Percentiles rank a stretch among this genome's conserved stretches.
phyloP scores from a whole-genome alignment of 352 stramenopile genomes.

The Globisporangium heterothallicum region DNA sequence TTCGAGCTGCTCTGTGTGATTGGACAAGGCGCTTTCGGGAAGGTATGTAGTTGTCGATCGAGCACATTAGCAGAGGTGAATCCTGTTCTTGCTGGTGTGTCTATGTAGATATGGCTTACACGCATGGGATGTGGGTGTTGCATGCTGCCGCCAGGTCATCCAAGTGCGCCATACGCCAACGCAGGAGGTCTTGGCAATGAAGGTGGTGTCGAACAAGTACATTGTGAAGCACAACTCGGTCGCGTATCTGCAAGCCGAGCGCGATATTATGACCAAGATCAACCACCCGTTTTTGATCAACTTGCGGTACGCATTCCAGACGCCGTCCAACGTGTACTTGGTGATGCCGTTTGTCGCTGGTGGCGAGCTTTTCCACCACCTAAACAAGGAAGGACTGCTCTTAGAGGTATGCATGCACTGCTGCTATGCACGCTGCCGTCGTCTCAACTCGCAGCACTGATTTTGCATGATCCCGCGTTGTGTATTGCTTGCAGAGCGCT shows the following conservation, averaged over 20 bases:
- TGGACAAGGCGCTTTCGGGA: conserved; percentile 79
- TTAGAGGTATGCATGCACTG: too few species aligned
- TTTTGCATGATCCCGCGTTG: too few species aligned
- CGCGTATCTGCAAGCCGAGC: conserved; percentile 69
- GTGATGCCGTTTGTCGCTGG: conserved; percentile 76
- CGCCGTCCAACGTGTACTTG: conserved; percentile 72
- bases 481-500: conserved; percentile 24
- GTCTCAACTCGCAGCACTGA: neutral
- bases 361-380: conserved; percentile 64
- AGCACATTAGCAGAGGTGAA: too few species aligned
- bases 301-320: conserved; percentile 80
- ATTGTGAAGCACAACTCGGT: conserved; percentile 83
- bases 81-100: too few species aligned
- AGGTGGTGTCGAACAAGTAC: conserved; percentile 85
- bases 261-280: conserved; percentile 87
- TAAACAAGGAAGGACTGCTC: conserved; percentile 57
- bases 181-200: conserved; percentile 79
- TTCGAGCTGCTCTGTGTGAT: conserved; percentile 84
- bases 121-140: neutral
- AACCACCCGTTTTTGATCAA: conserved; percentile 81
- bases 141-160: conserved; percentile 37
- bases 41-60: conserved; percentile 34
- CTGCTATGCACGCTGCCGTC: too few species aligned
- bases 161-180: conserved; percentile 77
- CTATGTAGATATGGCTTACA: too few species aligned